These are phyloP conservation scores for Xylaria intraflava DNA, from an alignment of 495 filamentous ascomycete species.

Conservation along the genomic window DNA sequence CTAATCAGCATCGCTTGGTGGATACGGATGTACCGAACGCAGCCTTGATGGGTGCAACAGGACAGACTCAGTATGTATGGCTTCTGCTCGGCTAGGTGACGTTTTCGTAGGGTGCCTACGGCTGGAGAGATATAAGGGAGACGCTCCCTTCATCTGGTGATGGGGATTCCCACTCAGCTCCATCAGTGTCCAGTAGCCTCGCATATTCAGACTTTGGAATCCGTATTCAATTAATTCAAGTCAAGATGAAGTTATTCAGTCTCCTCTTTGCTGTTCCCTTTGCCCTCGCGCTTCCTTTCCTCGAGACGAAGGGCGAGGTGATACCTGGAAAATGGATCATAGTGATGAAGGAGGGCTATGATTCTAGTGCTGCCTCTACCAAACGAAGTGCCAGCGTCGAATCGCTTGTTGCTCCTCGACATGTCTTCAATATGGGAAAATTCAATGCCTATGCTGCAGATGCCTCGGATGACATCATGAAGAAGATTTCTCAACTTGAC, in stretches of 20 bases:
- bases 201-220: neutral
- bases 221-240: neutral
- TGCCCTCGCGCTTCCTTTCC: slow-evolving; percentile 26
- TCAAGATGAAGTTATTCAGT: slow-evolving; percentile 23
- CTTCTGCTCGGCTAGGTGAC: too few relatives aligned
- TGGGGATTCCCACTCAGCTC: neutral
- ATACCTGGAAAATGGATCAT: slow-evolving; percentile 51
- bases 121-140: too few relatives aligned
- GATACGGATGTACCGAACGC: too few relatives aligned
- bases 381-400: slow-evolving; percentile 19
- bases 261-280: slow-evolving; percentile 13
- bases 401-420: slow-evolving; percentile 17
- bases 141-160: too few relatives aligned
- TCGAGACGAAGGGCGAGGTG: slow-evolving; percentile 25
- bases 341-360: slow-evolving; percentile 40
- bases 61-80: too few relatives aligned
- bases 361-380: slow-evolving; percentile 12
- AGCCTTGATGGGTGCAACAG: too few relatives aligned
- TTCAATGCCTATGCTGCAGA: slow-evolving; percentile 38
- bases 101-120: too few relatives aligned
- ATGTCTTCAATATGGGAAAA: slow-evolving; percentile 31
- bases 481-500: slow-evolving; percentile 32
- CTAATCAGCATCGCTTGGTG: too few relatives aligned
- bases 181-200: neutral
- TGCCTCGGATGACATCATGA: slow-evolving; percentile 29